A percentile compares a stretch with the other conserved stretches of the same genome.
These are phyloP conservation scores for Rubus idaeus DNA, from an alignment of 306 rosid species.

Conservation along the genomic window DNA sequence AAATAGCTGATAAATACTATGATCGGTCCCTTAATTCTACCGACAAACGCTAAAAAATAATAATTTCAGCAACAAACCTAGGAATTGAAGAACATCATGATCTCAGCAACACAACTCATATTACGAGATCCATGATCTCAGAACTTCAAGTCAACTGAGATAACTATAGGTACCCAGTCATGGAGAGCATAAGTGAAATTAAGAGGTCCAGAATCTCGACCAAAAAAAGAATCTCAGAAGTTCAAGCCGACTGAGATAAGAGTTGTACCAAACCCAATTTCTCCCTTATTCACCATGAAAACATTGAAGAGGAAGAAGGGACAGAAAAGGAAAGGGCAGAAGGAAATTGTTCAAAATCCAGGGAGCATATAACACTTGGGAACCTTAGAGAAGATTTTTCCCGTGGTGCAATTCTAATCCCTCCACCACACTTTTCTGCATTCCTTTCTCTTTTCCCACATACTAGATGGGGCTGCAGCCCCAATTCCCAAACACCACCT, in stretches of 20 bases:
- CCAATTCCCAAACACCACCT: neutral
- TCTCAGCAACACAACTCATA: neutral
- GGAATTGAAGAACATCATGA: neutral
- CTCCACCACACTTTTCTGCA: neutral
- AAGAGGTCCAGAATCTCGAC: neutral
- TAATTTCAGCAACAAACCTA: neutral
- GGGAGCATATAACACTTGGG: neutral
- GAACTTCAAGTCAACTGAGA: neutral
- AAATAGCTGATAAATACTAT: neutral
- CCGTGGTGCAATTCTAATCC: neutral
- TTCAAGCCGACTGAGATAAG: neutral
- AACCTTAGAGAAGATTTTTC: neutral
- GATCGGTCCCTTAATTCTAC: neutral
- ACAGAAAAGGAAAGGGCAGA: neutral
- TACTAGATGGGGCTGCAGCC: neutral
- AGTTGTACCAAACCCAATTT: neutral
- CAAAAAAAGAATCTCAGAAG: neutral
- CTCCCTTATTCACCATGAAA: neutral
- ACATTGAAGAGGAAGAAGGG: neutral
- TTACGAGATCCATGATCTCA: neutral
- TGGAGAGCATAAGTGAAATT: neutral
- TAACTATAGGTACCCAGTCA: neutral
- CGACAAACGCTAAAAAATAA: neutral
- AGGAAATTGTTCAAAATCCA: neutral
- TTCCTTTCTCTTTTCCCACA: neutral